Percentiles rank a stretch among this genome's conserved stretches.
These are phyloP conservation scores for Psilocybe subaeruginosa DNA, from an alignment of 768 basidiomycete species.

Conservation along the genomic window DNA sequence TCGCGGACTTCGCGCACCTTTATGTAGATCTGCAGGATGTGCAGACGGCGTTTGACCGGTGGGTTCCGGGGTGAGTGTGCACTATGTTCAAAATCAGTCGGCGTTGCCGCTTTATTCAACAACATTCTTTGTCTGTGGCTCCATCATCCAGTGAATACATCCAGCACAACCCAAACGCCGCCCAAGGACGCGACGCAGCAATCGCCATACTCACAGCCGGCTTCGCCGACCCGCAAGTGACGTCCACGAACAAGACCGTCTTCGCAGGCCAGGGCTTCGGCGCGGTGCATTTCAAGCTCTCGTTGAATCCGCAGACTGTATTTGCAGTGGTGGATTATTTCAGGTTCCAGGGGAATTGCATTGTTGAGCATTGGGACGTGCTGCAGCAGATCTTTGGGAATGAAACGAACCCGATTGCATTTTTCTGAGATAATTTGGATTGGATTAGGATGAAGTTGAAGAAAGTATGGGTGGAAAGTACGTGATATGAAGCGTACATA, in stretches of 20 bases:
- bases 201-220: constrained; percentile 9
- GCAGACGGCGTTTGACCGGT: constrained; percentile 2
- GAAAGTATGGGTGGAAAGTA: too few relatives aligned
- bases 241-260: constrained; percentile 9
- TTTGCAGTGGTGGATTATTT: constrained; percentile 10
- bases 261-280: constrained; percentile 13
- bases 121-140: neutral
- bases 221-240: constrained; percentile 6
- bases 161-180: constrained; percentile 11
- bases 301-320: neutral
- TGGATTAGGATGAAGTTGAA: too few relatives aligned
- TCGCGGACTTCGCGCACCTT: constrained; percentile 10
- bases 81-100: neutral
- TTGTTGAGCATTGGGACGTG: constrained; percentile 15
- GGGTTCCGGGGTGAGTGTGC: constrained; percentile 9
- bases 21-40: constrained; percentile 9
- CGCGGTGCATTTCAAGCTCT: constrained; percentile 10
- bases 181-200: constrained; percentile 10
- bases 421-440: neutral
- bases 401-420: constrained; percentile 12
- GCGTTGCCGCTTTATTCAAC: neutral
- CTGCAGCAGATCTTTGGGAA: constrained; percentile 13
- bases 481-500: too few relatives aligned
- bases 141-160: constrained; percentile 5
- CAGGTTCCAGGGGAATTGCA: constrained; percentile 12